Evolutionary conservation across 768 basidiomycete species (phyloP).

Genomic region (Mrakia gelida): DNA sequence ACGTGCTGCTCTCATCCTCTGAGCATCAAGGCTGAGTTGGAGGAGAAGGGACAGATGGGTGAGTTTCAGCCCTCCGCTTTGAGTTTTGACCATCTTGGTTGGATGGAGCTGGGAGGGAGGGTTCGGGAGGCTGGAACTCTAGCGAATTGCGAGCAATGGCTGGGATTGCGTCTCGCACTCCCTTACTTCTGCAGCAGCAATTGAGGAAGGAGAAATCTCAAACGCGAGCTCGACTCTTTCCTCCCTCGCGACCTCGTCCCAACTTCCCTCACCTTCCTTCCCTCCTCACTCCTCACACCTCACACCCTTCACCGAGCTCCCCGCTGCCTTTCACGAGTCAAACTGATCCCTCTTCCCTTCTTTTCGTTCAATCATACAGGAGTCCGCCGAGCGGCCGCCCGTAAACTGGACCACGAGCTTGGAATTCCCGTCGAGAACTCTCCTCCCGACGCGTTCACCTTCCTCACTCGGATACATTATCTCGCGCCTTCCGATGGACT

Average conservation of each 20-base stretch:
- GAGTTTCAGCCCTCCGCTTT: conserved; percentile 30
- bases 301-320: too few relatives aligned
- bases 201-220: too few relatives aligned
- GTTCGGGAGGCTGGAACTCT: not conserved
- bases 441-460: conserved; percentile 80
- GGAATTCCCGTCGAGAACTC: conserved; percentile 79
- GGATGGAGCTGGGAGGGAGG: not conserved
- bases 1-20: conserved; percentile 98
- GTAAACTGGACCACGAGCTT: conserved; percentile 94
- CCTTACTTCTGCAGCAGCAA: too few relatives aligned
- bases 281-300: not conserved
- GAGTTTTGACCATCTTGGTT: too few relatives aligned
- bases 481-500: conserved; percentile 64
- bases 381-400: conserved; percentile 81
- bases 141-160: too few relatives aligned
- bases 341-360: not conserved
- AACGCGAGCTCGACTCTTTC: too few relatives aligned
- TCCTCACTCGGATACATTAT: conserved; percentile 94
- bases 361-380: conserved; percentile 49
- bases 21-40: conserved; percentile 65
- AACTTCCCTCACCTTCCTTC: too few relatives aligned
- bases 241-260: too few relatives aligned
- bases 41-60: conserved; percentile 65
- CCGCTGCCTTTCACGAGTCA: not conserved
- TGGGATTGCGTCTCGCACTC: too few relatives aligned